Percentiles rank a stretch among this genome's conserved stretches.
These are phyloP conservation scores for Penicillium sp. DNA, from an alignment of 2,329 filamentous ascomycete genomes.

Conservation along the genomic window DNA sequence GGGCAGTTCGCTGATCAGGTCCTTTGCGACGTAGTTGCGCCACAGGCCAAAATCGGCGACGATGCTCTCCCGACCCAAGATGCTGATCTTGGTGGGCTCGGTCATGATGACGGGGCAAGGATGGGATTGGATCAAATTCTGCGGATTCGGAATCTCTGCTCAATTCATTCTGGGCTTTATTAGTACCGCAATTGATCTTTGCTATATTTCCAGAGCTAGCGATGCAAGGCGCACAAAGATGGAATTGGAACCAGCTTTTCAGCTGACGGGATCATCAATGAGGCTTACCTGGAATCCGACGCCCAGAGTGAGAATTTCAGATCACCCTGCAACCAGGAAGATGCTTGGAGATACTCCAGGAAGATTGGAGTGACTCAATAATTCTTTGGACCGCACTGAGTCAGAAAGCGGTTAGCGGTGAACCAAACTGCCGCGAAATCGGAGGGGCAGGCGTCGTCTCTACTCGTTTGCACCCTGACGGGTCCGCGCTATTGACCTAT, in stretches of 20 bases:
- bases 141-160: constrained; percentile 14
- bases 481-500: too few species aligned
- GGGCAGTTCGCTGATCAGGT: constrained; percentile 72
- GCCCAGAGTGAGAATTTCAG: constrained; percentile 11
- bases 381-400: constrained; percentile 19
- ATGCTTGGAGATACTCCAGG: constrained; percentile 5
- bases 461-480: too few species aligned
- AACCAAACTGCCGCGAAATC: background rate
- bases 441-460: background rate
- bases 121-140: constrained; percentile 7
- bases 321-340: constrained; percentile 13
- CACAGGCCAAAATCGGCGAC: constrained; percentile 89
- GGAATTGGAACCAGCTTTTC: background rate
- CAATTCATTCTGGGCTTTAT: constrained; percentile 25
- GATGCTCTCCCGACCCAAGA: constrained; percentile 86
- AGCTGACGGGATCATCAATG: background rate
- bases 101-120: constrained; percentile 28
- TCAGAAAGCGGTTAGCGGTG: constrained; percentile 6
- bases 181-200: constrained; percentile 13
- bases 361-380: constrained; percentile 12
- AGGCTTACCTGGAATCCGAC: constrained; percentile 15
- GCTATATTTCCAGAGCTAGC: constrained; percentile 15
- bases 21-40: constrained; percentile 74
- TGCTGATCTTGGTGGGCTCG: constrained; percentile 65
- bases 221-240: constrained; percentile 15